Evolutionary conservation across 805 yeast genomes (phyloP), one percentile per base, ranked within the genome.

Genomic region (Ogataea methylovora): DNA sequence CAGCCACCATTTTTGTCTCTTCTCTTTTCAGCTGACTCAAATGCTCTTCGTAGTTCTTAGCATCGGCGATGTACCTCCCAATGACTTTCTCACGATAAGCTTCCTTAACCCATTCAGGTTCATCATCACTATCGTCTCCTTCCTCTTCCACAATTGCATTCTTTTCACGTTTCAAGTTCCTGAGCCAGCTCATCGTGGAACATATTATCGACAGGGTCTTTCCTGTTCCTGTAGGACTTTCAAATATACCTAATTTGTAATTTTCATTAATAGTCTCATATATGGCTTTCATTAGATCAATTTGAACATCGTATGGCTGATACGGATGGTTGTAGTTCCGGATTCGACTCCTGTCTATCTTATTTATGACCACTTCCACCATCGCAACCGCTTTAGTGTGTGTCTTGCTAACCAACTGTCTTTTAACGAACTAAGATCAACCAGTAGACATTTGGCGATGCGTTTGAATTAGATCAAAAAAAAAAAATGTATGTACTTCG

Each of bases 181-280:
- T 37, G 15, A 88, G 61, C 95, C 95, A 88, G 0, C 88, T 74
- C 71, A 88, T 69, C 0, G 90, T 65, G 0, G 94, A 74, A 51
- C 97, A 90, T 4, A 90, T 82, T 30, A 88, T 58, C 0, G 95
- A 85, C 3, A 90, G 61, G 0, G 97, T 87, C 56, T 88, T 88
- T 3, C 97, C 97, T 2, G 88, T 84, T 6, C 97, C 97, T 0
- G 97, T 88, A 0, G 97, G 97, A 37, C 92, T 80, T 52, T 88
- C 97, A 48, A 88, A 79, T 2, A 88, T 65, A 0, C 94, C 95
- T 2, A 88, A 63, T 50, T 82, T 84, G 46, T 65, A 71, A 29
- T 49, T 54, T 10, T 54, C 39, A 9, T 66, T 63, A 13, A 88
- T 63, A 2, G 84, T 68, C 17, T 71, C 71, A 45, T 82, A 82